phyloP scores from a whole-genome alignment of 345 rosid genomes.

The Syzygium jambos region DNA sequence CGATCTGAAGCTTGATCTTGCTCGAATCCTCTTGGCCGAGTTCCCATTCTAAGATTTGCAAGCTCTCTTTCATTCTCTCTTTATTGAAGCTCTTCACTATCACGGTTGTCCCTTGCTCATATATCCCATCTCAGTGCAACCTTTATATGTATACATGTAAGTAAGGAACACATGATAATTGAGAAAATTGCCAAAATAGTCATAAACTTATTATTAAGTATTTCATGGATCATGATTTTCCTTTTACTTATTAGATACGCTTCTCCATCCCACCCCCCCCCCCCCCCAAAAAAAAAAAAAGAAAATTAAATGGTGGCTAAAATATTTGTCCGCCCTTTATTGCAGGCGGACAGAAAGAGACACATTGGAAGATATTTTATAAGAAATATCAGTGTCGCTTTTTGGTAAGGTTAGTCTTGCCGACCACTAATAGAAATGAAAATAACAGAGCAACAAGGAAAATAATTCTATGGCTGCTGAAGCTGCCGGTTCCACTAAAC shows the following conservation, averaged over 20 bases:
- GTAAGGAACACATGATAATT: background rate
- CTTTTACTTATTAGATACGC: background rate
- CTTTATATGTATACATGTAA: background rate
- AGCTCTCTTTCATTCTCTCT: conserved; percentile 2
- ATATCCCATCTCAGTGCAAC: conserved; percentile 8
- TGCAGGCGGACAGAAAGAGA: background rate
- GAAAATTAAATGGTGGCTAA: background rate
- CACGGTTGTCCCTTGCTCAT: background rate
- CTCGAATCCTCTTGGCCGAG: background rate
- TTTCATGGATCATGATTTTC: background rate
- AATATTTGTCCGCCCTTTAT: background rate
- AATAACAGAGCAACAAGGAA: background rate
- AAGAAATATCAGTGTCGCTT: background rate
- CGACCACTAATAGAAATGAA: background rate
- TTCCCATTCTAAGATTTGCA: background rate
- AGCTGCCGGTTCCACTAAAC: background rate
- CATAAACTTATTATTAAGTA: background rate
- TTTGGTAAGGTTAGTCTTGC: background rate
- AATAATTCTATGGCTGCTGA: background rate
- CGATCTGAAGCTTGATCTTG: background rate
- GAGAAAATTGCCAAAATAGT: background rate
- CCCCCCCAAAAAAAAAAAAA: background rate
- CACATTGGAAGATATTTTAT: background rate
- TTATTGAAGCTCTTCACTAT: conserved; percentile 10
- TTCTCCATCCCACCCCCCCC: background rate